phyloP scores from a whole-genome alignment of 208 protist species.

The Trypanosomatidae sp. region DNA sequence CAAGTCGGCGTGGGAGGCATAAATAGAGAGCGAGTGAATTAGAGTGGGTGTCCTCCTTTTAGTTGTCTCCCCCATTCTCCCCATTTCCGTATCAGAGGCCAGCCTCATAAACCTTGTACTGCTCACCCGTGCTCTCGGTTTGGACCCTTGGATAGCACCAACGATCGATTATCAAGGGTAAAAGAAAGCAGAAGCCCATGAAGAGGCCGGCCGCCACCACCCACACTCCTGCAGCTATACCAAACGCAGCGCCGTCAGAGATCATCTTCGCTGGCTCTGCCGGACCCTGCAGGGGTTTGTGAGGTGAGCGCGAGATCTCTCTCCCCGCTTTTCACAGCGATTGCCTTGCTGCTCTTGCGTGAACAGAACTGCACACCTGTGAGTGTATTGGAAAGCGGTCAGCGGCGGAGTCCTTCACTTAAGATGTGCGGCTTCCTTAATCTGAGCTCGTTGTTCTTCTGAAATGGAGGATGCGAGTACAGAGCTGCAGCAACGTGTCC shows the following conservation, averaged over 20 bases:
- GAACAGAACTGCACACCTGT: background rate
- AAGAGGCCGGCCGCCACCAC: conserved; percentile 41
- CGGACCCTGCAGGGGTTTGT: background rate
- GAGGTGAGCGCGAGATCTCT: background rate
- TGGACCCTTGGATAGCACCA: conserved; percentile 14
- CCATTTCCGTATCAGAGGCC: conserved; percentile 7
- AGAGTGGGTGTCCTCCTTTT: background rate
- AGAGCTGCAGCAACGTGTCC: background rate
- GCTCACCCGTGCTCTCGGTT: conserved; percentile 2
- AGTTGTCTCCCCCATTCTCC: too few species aligned
- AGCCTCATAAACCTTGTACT: conserved; percentile 27
- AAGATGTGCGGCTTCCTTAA: background rate
- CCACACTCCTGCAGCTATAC: conserved; percentile 47
- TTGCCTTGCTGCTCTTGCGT: background rate
- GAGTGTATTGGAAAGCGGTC: background rate
- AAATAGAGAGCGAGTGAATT: background rate
- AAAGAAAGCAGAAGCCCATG: conserved; percentile 50
- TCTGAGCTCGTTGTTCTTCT: background rate
- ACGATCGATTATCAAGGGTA: conserved; percentile 44
- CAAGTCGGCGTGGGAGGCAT: background rate
- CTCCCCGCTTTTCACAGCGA: background rate
- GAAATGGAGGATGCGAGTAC: background rate
- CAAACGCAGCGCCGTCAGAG: conserved; percentile 31
- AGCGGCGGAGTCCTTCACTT: background rate
- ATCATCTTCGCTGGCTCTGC: conserved; percentile 15